These are phyloP conservation scores for Sclerotinia subarctica DNA, from an alignment of 2,329 filamentous ascomycete genomes.

Conservation along the genomic window DNA sequence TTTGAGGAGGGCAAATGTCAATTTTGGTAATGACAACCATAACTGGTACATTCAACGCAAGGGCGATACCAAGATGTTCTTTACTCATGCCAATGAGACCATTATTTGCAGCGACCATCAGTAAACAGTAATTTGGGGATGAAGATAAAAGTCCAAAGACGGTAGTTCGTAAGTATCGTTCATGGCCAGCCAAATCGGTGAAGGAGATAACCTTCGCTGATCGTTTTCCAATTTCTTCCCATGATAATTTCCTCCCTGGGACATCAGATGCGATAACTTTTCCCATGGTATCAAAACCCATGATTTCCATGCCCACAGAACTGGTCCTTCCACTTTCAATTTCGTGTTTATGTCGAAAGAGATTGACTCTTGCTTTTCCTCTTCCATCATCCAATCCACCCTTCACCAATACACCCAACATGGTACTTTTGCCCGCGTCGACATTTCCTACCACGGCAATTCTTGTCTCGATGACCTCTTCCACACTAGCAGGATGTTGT, in stretches of 20 bases:
- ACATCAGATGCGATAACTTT: constrained; percentile 78
- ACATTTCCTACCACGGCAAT: constrained; percentile 98
- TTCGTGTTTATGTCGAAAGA: constrained; percentile 97
- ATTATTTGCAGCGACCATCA: constrained; percentile 99
- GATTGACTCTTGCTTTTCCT: constrained; percentile 88
- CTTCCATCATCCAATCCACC: constrained; percentile 92
- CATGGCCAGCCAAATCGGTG: constrained; percentile 91
- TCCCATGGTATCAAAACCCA: constrained; percentile 89
- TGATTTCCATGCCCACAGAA: constrained; percentile 97
- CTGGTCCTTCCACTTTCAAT: constrained; percentile 93
- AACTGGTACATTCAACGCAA: constrained; percentile 92
- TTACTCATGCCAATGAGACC: constrained; percentile 97
- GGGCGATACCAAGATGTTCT: constrained; percentile 91
- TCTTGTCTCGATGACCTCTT: constrained; percentile 90
- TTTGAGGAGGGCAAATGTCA: constrained; percentile 94
- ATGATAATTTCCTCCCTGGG: constrained; percentile 82
- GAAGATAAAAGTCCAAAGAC: constrained; percentile 93
- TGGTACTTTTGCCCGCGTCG: constrained; percentile 94
- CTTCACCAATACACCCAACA: constrained; percentile 93
- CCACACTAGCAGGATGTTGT: constrained; percentile 66
- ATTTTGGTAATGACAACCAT: constrained; percentile 99
- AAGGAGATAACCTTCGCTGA: constrained; percentile 97
- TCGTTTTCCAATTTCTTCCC: constrained; percentile 95
- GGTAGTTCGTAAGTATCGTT: constrained; percentile 90
- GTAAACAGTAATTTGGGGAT: constrained; percentile 92